A percentile compares a stretch with the other conserved stretches of the same genome.
Conservation (phyloP, 495 filamentous ascomycete species). For the Paragyromitra xinjiangensis region DNA sequence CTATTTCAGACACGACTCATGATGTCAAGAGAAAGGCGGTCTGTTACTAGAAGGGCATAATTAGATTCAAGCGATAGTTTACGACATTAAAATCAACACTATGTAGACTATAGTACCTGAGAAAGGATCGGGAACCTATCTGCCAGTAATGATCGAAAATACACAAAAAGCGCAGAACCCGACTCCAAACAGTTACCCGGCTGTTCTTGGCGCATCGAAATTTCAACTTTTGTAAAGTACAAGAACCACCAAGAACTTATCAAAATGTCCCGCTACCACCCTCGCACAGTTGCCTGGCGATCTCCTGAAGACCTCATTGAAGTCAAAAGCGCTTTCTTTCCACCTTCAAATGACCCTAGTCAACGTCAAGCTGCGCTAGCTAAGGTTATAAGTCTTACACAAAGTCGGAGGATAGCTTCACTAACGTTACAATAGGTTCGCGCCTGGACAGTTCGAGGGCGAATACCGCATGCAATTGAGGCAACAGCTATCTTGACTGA, state of each 20-base stretch:
- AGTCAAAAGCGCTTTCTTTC: constrained; percentile 50
- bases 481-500: constrained; percentile 53
- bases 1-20: no score
- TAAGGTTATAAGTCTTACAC: constrained; percentile 21
- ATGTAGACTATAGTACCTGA: not conserved
- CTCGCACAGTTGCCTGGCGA: constrained; percentile 55
- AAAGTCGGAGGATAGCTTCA: not conserved
- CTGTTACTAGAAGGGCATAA: no score
- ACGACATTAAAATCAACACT: no score
- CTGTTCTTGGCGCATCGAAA: not conserved
- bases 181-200: not conserved
- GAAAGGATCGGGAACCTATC: not conserved
- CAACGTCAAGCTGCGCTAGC: constrained; percentile 38
- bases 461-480: constrained; percentile 56
- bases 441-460: constrained; percentile 53
- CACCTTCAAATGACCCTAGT: constrained; percentile 27
- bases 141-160: not conserved
- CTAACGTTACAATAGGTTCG: constrained; percentile 44
- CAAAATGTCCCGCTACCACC: constrained; percentile 46
- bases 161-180: not conserved
- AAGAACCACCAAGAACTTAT: not conserved
- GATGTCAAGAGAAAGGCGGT: no score
- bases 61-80: no score
- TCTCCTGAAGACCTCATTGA: constrained; percentile 45
- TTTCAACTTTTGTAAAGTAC: not conserved